Conservation (phyloP, 208 protist genomes). For the Trypanosoma mega region DNA sequence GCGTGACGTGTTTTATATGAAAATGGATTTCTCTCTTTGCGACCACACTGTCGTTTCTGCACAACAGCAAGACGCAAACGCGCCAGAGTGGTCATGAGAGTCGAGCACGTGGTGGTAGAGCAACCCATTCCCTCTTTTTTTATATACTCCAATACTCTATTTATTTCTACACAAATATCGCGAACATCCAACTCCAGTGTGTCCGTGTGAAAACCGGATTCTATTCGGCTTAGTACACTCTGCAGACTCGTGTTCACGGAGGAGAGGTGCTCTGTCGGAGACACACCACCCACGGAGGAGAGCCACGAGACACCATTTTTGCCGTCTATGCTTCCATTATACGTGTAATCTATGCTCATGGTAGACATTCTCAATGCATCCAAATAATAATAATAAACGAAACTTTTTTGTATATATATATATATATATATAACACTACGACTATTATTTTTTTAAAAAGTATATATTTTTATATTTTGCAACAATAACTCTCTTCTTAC, state of each 20-base stretch:
- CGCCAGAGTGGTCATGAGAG: conserved; percentile 17
- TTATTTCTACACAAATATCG: conserved; percentile 27
- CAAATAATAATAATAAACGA: too few relatives aligned
- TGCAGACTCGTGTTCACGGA: conserved; percentile 25
- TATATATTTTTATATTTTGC: conserved; percentile 1
- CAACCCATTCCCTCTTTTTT: conserved; percentile 13
- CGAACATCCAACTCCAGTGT: conserved; percentile 18
- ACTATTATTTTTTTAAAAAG: too few relatives aligned
- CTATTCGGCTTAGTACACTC: conserved; percentile 13
- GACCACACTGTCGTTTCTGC: background rate
- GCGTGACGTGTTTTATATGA: background rate
- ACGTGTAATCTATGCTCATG: too few relatives aligned
- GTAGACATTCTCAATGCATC: too few relatives aligned
- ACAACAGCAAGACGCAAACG: conserved; percentile 18
- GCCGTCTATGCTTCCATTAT: too few relatives aligned
- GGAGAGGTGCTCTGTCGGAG: conserved; percentile 19
- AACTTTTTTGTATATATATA: conserved; percentile 12
- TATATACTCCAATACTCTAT: conserved; percentile 28
- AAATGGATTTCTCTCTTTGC: background rate
- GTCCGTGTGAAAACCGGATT: conserved; percentile 10
- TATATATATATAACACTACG: background rate
- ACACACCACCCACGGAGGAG: conserved; percentile 27
- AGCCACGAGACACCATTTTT: conserved; percentile 12
- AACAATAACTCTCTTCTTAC: too few relatives aligned
- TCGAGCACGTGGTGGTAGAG: conserved; percentile 15